Percentiles rank a stretch among this genome's conserved stretches.
phyloP scores from a whole-genome alignment of 345 rosid genomes.

The Acer yangbiense region DNA sequence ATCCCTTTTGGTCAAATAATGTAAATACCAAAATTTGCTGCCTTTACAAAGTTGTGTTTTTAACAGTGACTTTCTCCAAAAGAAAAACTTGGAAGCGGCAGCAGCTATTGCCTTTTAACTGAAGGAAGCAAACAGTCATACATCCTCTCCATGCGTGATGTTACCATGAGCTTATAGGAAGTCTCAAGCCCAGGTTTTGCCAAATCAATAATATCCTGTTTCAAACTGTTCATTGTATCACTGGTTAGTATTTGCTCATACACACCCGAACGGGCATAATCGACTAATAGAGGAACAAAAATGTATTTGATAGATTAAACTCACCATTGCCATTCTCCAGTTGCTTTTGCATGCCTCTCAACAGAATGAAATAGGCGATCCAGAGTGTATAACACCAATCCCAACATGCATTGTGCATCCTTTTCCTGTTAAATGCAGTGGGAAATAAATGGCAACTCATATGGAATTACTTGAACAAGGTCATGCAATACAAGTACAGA shows the following conservation, averaged over 20 bases:
- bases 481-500: background rate
- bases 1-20: background rate
- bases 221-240: constrained; percentile 54
- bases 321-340: constrained; percentile 88
- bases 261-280: background rate
- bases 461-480: background rate
- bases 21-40: background rate
- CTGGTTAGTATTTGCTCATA: constrained; percentile 16
- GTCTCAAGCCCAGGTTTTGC: constrained; percentile 71
- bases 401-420: constrained; percentile 75
- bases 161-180: constrained; percentile 59
- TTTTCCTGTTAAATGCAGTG: constrained; percentile 51
- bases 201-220: constrained; percentile 74
- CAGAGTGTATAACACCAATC: constrained; percentile 71
- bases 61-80: background rate
- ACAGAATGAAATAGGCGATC: constrained; percentile 70
- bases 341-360: constrained; percentile 69
- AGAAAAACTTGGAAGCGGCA: background rate
- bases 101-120: constrained; percentile 40
- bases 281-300: background rate
- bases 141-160: constrained; percentile 61
- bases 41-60: constrained; percentile 8
- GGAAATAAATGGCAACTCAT: background rate
- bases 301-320: constrained; percentile 24
- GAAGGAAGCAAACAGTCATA: constrained; percentile 86